phyloP scores from a whole-genome alignment of 495 filamentous ascomycete species.

The Lindgomyces ingoldianus region DNA sequence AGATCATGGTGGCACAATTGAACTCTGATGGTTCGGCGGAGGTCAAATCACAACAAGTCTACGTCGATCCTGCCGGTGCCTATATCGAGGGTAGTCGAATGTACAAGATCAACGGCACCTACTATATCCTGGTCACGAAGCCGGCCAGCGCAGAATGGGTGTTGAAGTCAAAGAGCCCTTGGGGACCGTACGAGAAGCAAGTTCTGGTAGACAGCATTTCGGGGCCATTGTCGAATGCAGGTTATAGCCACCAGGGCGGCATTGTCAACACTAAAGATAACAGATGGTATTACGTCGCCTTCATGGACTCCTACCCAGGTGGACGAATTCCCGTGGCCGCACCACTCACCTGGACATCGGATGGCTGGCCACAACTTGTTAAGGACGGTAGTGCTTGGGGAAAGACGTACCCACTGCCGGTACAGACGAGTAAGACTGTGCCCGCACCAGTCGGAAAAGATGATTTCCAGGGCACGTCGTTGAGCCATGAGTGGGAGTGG shows the following conservation, averaged over 20 bases:
- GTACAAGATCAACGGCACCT: conserved; percentile 57
- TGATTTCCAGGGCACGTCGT: conserved; percentile 45
- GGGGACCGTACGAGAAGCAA: conserved; percentile 51
- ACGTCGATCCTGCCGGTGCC: conserved; percentile 40
- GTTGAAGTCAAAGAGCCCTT: conserved; percentile 51
- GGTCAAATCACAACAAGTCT: conserved; percentile 50
- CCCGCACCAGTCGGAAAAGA: conserved; percentile 45
- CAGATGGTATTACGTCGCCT: conserved; percentile 62
- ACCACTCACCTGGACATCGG: conserved; percentile 52
- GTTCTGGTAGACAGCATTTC: conserved; percentile 43
- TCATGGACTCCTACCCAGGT: conserved; percentile 56
- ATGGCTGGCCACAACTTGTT: conserved; percentile 53
- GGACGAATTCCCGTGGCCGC: conserved; percentile 62
- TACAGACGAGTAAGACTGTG: conserved; percentile 37
- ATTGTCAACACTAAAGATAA: conserved; percentile 55
- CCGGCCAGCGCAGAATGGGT: conserved; percentile 53
- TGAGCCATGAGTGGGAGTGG: conserved; percentile 60
- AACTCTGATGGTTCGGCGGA: conserved; percentile 50
- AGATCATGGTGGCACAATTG: conserved; percentile 55
- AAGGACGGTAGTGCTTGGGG: conserved; percentile 48
- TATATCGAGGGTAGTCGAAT: conserved; percentile 59
- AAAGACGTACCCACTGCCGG: conserved; percentile 48
- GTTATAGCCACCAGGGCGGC: conserved; percentile 57
- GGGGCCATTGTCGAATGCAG: conserved; percentile 50
- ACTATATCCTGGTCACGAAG: conserved; percentile 56